Conservation (phyloP, 73 alveolate genomes). For the Symbiodinium pilosum region DNA sequence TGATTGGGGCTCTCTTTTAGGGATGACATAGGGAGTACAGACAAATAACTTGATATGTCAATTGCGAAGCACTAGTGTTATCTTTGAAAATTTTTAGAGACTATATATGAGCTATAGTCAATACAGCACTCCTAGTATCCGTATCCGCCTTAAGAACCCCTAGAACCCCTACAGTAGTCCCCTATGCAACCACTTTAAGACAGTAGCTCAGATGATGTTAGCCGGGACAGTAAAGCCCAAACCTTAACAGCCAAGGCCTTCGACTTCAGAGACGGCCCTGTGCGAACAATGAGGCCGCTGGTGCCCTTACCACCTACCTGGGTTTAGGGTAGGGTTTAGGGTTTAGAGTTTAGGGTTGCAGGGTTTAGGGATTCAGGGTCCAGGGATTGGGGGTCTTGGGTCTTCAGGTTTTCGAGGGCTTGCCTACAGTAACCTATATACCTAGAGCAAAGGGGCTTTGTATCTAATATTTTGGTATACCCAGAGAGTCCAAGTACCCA, state of each 20-base stretch:
- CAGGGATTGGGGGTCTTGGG: neutral
- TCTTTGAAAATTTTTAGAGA: too few species aligned
- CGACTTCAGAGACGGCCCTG: neutral
- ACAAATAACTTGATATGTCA: too few species aligned
- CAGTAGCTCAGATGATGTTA: too few species aligned
- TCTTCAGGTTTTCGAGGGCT: neutral
- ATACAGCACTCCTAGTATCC: too few species aligned
- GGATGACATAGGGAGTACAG: too few species aligned
- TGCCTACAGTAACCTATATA: too few species aligned
- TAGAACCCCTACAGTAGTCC: neutral
- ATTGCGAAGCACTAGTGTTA: too few species aligned
- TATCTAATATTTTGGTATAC: too few species aligned
- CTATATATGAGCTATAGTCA: too few species aligned
- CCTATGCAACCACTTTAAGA: too few species aligned
- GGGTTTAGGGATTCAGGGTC: neutral
- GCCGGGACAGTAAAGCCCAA: neutral
- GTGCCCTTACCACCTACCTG: slow-evolving; percentile 24
- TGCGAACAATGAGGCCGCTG: neutral
- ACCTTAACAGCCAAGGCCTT: neutral
- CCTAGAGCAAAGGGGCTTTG: too few species aligned
- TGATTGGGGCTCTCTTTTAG: too few species aligned
- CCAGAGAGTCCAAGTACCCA: neutral
- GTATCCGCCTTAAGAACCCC: neutral
- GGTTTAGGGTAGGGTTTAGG: neutral
- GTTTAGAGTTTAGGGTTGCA: neutral